Base-by-base conservation (phyloP, 1,139 yeast species). In the Zhuliangozyma parablackwelliae region DNA sequence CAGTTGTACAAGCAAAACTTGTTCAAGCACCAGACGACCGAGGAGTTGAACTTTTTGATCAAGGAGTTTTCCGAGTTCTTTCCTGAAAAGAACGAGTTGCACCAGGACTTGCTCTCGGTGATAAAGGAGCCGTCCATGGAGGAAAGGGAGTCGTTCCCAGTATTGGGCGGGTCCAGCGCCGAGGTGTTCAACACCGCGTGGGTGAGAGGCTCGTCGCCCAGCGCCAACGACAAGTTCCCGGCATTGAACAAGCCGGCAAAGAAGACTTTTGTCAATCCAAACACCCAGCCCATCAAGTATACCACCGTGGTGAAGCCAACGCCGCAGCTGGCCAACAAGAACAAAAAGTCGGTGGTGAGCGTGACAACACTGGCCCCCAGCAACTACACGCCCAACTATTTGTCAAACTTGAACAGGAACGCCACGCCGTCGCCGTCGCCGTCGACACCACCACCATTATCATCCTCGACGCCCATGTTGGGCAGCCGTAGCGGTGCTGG, bases 11-110 rank as follows among this genome's bases (percentile, higher is more conserved):
- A 66, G 35, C 36, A 36, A 28, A 55, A 62, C 3, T 51, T 89
- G 13, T 87, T 88, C 50, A 50, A 44, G 1, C 47, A 51, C 7
- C 68, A 60, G 38, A 48, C 63, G 0, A 53, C 50, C 6, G 72
- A 72, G 13, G 87, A 83, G 38, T 58, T 79, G 13, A 64, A 68
- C 34, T 55, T 82, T 12, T 58, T 83, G 33, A 45, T 82, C 8
- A 72, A 69, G 39, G 89, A 82, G 46, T 63, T 80, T 39, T 61
- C 80, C 2, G 81, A 78, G 43, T 57, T 82, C 10, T 77, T 71
- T 48, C 70, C 80, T 0, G 51, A 39, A 31, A 56, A 32, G 53
- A 49, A 61, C 2, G 68, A 61, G 20, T 54, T 56, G 35, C 53
- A 57, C 33, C 52, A 51, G 26, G 55, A 51, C 29, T 56, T 68